Conservation (phyloP, 306 rosid genomes). For the Neltuma alba region DNA sequence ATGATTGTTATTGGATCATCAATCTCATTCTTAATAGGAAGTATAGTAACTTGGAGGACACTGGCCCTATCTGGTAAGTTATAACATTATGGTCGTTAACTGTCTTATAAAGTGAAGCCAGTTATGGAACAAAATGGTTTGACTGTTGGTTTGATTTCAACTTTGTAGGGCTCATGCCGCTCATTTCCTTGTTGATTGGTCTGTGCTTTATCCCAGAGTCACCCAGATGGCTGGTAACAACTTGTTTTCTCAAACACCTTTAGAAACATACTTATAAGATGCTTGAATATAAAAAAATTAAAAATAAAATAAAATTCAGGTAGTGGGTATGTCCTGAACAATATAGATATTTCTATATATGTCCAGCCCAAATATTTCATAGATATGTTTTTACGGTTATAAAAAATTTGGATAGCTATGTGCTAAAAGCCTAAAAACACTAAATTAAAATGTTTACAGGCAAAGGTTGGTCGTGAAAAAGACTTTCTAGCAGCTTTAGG, state of each 20-base stretch:
- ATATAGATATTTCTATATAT: background rate
- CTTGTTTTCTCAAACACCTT: slow-evolving; percentile 2
- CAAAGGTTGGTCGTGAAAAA: slow-evolving; percentile 62
- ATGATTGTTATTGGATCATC: slow-evolving; percentile 71
- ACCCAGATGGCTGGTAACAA: slow-evolving; percentile 89
- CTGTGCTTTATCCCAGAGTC: slow-evolving; percentile 80
- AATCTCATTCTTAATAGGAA: slow-evolving; percentile 68
- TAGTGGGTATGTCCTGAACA: background rate
- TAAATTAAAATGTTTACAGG: slow-evolving; percentile 46
- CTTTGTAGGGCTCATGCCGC: slow-evolving; percentile 70
- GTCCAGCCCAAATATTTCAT: background rate
- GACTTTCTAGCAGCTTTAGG: slow-evolving; percentile 65
- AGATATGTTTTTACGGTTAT: background rate
- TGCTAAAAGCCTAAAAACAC: background rate
- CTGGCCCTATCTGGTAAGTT: slow-evolving; percentile 63
- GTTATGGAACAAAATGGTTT: background rate
- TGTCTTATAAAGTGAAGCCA: background rate
- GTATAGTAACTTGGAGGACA: slow-evolving; percentile 60
- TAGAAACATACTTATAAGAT: background rate
- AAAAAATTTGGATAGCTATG: too few species aligned
- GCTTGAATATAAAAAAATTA: background rate
- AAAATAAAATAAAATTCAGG: background rate
- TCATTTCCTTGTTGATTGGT: slow-evolving; percentile 67
- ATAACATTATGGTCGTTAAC: background rate
- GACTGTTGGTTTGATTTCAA: slow-evolving; percentile 36